A percentile compares a stretch with the other conserved stretches of the same genome.
phyloP scores from a whole-genome alignment of 2,329 filamentous ascomycete genomes.

The Parascedosporium putredinis region DNA sequence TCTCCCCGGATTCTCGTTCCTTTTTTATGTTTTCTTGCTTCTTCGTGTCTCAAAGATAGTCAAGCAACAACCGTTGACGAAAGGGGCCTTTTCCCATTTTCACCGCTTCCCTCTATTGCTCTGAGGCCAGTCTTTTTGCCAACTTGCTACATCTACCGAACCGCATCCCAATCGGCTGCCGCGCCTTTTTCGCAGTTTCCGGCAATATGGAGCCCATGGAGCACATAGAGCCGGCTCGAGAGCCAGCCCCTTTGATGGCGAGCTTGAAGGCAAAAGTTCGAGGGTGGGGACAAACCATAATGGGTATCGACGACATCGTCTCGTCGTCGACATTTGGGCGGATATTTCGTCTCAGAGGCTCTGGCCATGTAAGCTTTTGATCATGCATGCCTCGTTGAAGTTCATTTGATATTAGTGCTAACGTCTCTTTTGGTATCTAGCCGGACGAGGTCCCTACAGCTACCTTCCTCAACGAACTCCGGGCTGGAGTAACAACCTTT shows the following conservation, averaged over 20 bases:
- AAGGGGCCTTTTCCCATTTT: neutral
- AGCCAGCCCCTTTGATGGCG: neutral
- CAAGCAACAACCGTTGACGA: too few species aligned
- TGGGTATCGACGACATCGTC: constrained; percentile 18
- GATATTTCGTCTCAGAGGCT: constrained; percentile 54
- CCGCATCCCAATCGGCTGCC: too few species aligned
- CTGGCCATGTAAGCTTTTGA: constrained; percentile 45
- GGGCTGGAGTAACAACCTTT: constrained; percentile 71
- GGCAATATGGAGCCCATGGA: constrained; percentile 10
- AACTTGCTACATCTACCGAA: too few species aligned
- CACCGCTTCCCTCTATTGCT: neutral
- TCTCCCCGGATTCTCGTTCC: neutral
- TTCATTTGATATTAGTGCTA: constrained; percentile 4
- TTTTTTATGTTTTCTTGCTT: neutral
- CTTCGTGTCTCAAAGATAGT: neutral
- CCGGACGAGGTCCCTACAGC: constrained; percentile 56
- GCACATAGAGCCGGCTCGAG: constrained; percentile 8
- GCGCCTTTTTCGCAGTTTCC: too few species aligned
- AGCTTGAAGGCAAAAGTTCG: constrained; percentile 9
- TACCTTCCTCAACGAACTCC: constrained; percentile 66
- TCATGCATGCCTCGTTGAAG: neutral
- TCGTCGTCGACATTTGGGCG: constrained; percentile 35
- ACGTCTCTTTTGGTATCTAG: constrained; percentile 31
- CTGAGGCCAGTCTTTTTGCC: too few species aligned
- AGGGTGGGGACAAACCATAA: constrained; percentile 16